Evolutionary conservation across 306 rosid genomes (phyloP).

Genomic region (Dalbergia cochinchinensis): DNA sequence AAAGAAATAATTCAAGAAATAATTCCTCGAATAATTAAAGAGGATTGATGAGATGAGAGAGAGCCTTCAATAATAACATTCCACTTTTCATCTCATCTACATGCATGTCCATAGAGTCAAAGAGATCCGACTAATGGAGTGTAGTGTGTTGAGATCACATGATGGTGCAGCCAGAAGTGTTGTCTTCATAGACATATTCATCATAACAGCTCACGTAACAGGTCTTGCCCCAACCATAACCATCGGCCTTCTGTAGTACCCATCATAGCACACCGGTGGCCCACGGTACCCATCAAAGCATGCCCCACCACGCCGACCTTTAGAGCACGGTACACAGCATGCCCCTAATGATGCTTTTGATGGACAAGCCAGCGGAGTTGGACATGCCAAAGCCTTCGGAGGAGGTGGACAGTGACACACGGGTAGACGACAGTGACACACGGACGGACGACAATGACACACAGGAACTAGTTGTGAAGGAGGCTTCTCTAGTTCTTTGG

Average conservation of each 20-base stretch:
- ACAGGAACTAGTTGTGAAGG: too few species aligned
- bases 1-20: conserved; percentile 11
- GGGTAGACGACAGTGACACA: too few species aligned
- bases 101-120: neutral
- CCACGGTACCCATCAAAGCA: conserved; percentile 43
- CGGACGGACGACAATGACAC: too few species aligned
- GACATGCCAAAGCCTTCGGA: too few species aligned
- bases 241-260: conserved; percentile 63
- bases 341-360: conserved; percentile 33
- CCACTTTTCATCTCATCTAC: neutral
- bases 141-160: conserved; percentile 54
- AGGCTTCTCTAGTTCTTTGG: too few species aligned
- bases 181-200: conserved; percentile 60
- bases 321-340: conserved; percentile 49
- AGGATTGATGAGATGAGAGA: neutral
- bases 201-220: conserved; percentile 55
- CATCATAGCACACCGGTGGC: conserved; percentile 47
- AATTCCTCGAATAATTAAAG: neutral
- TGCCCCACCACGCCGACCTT: conserved; percentile 58
- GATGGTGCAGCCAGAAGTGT: conserved; percentile 54
- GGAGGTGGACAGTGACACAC: too few species aligned
- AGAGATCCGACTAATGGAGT: neutral
- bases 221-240: conserved; percentile 60
- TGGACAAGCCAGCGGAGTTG: too few species aligned
- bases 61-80: neutral